phyloP scores from a whole-genome alignment of 2,329 filamentous ascomycete genomes.

The Chaetomiaceae sp. region DNA sequence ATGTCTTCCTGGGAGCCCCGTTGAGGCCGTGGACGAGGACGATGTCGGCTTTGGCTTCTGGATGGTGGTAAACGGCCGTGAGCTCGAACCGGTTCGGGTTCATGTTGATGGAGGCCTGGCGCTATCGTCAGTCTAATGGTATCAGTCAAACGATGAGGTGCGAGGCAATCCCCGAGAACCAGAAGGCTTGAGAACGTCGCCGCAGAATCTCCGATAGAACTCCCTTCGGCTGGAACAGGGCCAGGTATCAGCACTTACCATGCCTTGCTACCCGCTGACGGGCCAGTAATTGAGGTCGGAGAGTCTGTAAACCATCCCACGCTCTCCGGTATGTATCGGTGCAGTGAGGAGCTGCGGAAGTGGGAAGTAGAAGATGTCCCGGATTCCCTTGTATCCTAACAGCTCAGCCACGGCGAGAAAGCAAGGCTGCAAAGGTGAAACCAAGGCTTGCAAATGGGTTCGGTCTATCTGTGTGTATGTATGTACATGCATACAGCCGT shows the following conservation, averaged over 20 bases:
- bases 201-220: too few species aligned
- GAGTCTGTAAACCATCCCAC: constrained; percentile 11
- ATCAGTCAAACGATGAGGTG: too few species aligned
- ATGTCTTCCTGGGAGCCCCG: constrained; percentile 60
- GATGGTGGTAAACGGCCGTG: constrained; percentile 55
- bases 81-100: constrained; percentile 53
- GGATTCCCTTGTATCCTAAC: constrained; percentile 13
- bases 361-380: not conserved
- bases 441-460: too few species aligned
- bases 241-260: too few species aligned
- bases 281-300: constrained; percentile 6
- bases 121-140: constrained; percentile 7
- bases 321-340: not conserved
- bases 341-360: not conserved
- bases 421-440: not conserved
- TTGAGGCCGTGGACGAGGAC: constrained; percentile 69
- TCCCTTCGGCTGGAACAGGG: too few species aligned
- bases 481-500: not conserved
- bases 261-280: constrained; percentile 18
- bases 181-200: too few species aligned
- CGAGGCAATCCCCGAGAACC: too few species aligned
- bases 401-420: constrained; percentile 1
- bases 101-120: constrained; percentile 45
- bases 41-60: constrained; percentile 57
- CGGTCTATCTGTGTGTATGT: too few species aligned